Evolutionary conservation across 139 green algal genomes (phyloP).

Genomic region (Diplosphaera chodatii): DNA sequence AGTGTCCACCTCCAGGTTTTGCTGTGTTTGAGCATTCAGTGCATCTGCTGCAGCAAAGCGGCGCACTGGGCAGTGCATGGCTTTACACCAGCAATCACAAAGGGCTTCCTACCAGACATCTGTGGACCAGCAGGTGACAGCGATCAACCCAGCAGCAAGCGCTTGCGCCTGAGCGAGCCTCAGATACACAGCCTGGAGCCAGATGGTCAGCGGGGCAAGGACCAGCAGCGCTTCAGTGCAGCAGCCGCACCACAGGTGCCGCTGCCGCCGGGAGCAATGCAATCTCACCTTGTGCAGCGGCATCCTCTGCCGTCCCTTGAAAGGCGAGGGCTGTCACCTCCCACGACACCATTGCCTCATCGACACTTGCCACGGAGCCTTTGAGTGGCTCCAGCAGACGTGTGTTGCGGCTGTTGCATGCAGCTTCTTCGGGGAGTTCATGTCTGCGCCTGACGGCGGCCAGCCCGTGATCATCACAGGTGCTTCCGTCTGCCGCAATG

Average conservation of each 20-base stretch:
- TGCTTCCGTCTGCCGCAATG: neutral
- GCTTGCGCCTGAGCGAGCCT: neutral
- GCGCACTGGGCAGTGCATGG: too few species aligned
- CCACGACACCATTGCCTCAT: too few species aligned
- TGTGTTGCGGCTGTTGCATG: too few species aligned
- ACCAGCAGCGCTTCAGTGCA: neutral
- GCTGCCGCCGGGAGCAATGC: neutral
- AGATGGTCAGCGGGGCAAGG: neutral
- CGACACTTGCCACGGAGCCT: too few species aligned
- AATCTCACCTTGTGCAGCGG: neutral
- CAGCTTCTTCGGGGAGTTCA: conserved; percentile 10
- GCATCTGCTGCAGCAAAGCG: neutral
- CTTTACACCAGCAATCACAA: too few species aligned
- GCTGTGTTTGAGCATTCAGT: too few species aligned
- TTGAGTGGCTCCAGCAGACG: too few species aligned
- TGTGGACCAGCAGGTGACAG: neutral
- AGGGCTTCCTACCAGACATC: too few species aligned
- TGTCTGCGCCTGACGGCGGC: conserved; percentile 16
- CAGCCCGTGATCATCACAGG: conserved; percentile 26
- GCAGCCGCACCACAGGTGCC: neutral
- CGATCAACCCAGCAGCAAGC: neutral
- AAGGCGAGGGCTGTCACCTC: too few species aligned
- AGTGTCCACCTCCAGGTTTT: too few species aligned
- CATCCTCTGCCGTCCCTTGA: conserved; percentile 5
- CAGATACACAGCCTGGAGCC: neutral